Conservation (phyloP, 257 asterid species). For the Buddleja alternifolia region DNA sequence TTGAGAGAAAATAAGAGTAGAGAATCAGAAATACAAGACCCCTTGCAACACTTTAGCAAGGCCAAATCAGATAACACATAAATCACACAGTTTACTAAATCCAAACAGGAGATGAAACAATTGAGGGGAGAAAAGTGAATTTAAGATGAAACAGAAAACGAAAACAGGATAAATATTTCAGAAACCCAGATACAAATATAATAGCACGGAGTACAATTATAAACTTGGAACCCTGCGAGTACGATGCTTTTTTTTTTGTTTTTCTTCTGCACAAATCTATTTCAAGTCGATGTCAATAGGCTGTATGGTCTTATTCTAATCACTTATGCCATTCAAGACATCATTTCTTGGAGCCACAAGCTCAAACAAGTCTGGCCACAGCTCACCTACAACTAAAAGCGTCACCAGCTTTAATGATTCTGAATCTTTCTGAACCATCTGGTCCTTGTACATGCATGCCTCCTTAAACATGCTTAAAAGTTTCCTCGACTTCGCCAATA, state of each 20-base stretch:
- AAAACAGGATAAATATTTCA: neutral
- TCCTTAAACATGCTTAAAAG: neutral
- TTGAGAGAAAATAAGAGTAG: conserved; percentile 15
- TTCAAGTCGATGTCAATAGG: conserved; percentile 4
- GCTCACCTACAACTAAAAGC: conserved; percentile 11
- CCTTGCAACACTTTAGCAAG: conserved; percentile 10
- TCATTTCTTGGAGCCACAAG: neutral
- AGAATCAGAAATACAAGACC: conserved; percentile 21
- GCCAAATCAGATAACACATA: conserved; percentile 19
- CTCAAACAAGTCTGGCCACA: conserved; percentile 4
- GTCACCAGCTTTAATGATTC: conserved; percentile 4
- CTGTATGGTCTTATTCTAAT: conserved; percentile 2
- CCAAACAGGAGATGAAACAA: conserved; percentile 12
- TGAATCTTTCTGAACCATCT: neutral
- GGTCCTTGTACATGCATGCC: neutral
- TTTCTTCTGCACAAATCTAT: conserved; percentile 12
- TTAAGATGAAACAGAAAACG: conserved; percentile 16
- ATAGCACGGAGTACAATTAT: conserved; percentile 7
- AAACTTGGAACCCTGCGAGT: neutral
- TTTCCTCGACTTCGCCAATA: conserved; percentile 13
- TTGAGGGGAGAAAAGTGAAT: conserved; percentile 14
- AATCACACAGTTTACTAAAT: conserved; percentile 6
- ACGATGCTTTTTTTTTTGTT: conserved; percentile 4
- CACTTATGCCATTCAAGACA: conserved; percentile 11
- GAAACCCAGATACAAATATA: conserved; percentile 12